Evolutionary conservation across 805 yeast species (phyloP), one percentile per base, ranked within the genome.

Genomic region (Lachancea mirantina): DNA sequence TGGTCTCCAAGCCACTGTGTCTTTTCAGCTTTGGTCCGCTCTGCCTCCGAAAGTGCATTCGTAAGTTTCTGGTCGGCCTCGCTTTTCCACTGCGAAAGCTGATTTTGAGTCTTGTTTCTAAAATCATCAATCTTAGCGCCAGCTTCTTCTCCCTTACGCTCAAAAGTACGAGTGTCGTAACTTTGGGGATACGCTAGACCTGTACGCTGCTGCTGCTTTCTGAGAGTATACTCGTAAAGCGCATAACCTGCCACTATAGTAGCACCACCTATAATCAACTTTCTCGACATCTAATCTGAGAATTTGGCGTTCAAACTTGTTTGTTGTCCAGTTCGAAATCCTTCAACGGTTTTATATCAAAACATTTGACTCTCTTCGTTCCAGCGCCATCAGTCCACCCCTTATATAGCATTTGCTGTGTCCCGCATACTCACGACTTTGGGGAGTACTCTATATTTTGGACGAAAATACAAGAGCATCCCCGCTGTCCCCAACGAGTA

Each of bases 221-320:
- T 38, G 21, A 43, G 48, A 19, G 40, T 46, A 31, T 47, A 43
- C 37, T 49, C 52, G 36, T 49, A 49, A 11, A 43, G 32, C 27
- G 47, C 36, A 11, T 49, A 49, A 14, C 51, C 52, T 7, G 55
- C 49, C n/a, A 52, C 47, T 2, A 46, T 42, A 3, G 42, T 45
- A 13, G 52, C 56, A 17, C 46, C 52, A 13, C 53, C 44, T 10
- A 54, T 53, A 23, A 50, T 32, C 14, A 50, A 35, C 25, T 46
- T 35, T 42, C 46, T 50, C 13, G 46, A 36, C 23, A 50, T 44
- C 54, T 47, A 44, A 8, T 20, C 28, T 11, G 14, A 11, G 9
- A 14, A 25, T 16, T 30, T 22, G 8, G 10, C 16, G 28, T n/a
- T n/a, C n/a, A n/a, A n/a, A n/a, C n/a, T n/a, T n/a, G n/a, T n/a